Evolutionary conservation across 140 eudicot genomes (phyloP).

Genomic region (Stevia rebaudiana): DNA sequence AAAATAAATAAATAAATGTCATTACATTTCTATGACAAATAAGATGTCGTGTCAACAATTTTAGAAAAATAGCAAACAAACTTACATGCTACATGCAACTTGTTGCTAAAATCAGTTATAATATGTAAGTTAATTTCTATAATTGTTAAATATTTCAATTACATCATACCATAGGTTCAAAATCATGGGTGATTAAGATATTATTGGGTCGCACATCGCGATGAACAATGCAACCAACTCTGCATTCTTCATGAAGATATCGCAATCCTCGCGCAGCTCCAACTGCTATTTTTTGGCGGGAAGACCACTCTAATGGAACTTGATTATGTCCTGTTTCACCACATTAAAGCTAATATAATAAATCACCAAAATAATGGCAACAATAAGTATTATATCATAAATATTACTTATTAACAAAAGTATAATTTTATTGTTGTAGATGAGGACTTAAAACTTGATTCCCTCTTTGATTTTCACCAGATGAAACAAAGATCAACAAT

Average conservation of each 20-base stretch:
- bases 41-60: background rate
- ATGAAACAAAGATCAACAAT: background rate
- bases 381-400: background rate
- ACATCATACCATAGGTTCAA: conserved; percentile 92
- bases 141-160: no score
- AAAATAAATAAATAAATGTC: no score
- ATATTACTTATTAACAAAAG: background rate
- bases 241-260: conserved; percentile 89
- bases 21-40: no score
- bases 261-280: conserved; percentile 92
- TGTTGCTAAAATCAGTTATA: background rate
- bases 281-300: conserved; percentile 77
- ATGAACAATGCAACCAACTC: conserved; percentile 95
- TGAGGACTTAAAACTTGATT: background rate
- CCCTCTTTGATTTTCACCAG: background rate
- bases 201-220: conserved; percentile 93
- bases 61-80: background rate
- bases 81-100: background rate
- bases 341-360: background rate
- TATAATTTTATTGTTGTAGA: background rate
- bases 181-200: conserved; percentile 84
- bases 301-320: conserved; percentile 61
- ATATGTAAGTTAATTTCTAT: no score
- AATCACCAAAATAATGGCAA: background rate
- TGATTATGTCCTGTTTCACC: conserved; percentile 46